Conservation (phyloP, 2,329 filamentous ascomycete genomes). For the Penicillium sp. region DNA sequence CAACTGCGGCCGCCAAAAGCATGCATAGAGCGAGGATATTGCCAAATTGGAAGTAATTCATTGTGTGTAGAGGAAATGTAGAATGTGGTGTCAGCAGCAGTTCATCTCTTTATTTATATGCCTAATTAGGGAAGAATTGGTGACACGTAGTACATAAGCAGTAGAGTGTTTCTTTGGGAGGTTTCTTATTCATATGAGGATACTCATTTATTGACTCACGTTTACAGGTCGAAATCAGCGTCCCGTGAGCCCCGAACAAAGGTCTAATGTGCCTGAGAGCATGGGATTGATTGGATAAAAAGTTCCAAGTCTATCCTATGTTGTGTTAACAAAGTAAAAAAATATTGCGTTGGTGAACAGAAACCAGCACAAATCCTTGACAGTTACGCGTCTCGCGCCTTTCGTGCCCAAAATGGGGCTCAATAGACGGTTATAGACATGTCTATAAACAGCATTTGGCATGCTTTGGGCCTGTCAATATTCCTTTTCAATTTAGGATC, state of each 20-base stretch:
- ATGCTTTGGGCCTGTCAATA: not conserved
- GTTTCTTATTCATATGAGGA: not conserved
- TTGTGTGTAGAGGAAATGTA: not conserved
- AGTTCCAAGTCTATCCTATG: not conserved
- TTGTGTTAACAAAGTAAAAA: not conserved
- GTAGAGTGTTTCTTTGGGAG: not conserved
- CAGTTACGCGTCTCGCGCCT: too few species aligned
- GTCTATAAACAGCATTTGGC: not conserved
- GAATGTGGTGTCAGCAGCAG: not conserved
- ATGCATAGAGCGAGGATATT: not conserved
- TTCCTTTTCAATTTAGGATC: not conserved
- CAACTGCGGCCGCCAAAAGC: not conserved
- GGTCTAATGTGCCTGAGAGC: not conserved
- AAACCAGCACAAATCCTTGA: not conserved
- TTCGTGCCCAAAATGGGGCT: not conserved
- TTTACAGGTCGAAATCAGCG: not conserved
- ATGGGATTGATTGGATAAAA: not conserved
- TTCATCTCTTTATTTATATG: constrained; percentile 1
- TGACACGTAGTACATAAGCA: not conserved
- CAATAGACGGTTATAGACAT: not conserved
- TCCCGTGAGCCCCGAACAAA: not conserved
- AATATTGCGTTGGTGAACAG: not conserved
- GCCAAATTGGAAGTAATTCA: constrained; percentile 5
- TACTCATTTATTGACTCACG: not conserved
- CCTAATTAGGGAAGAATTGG: not conserved